Evolutionary conservation across 2,329 filamentous ascomycete genomes (phyloP).

Genomic region (Magnaporthiopsis rhizophila): DNA sequence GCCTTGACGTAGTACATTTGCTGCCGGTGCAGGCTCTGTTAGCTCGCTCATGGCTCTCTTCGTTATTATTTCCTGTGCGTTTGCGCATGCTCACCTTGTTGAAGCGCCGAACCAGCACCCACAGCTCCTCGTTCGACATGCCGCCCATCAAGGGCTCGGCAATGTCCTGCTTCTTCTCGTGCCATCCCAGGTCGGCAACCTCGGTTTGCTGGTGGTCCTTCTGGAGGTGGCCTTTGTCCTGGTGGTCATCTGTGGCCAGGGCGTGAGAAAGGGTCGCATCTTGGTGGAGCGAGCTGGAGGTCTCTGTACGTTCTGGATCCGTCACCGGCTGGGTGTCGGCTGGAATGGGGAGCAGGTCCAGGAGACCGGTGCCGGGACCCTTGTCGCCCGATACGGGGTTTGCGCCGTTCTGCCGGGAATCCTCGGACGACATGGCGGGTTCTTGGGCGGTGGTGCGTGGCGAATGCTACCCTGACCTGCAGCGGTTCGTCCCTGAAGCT

Average conservation of each 20-base stretch:
- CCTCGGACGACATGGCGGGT: background rate
- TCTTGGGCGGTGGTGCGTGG: background rate
- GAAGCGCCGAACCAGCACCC: conserved; percentile 64
- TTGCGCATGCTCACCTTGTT: conserved; percentile 47
- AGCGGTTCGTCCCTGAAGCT: background rate
- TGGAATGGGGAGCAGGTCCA: conserved; percentile 26
- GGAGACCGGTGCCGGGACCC: conserved; percentile 17
- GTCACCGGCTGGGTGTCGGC: conserved; percentile 22
- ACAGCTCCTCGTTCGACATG: conserved; percentile 64
- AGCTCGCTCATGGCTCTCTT: background rate
- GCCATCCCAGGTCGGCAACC: conserved; percentile 63
- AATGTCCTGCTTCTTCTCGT: conserved; percentile 48
- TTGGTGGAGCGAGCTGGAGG: conserved; percentile 4
- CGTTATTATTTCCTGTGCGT: background rate
- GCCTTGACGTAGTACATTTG: conserved; percentile 62
- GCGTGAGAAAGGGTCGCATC: conserved; percentile 29
- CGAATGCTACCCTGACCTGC: background rate
- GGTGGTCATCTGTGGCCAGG: conserved; percentile 32
- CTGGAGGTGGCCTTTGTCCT: conserved; percentile 38
- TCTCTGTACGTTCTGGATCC: conserved; percentile 17
- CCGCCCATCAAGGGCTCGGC: conserved; percentile 56
- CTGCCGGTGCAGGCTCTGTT: conserved; percentile 18
- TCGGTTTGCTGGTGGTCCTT: conserved; percentile 41
- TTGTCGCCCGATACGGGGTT: conserved; percentile 14
- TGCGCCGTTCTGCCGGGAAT: background rate